Base-by-base conservation (phyloP, 2,329 filamentous ascomycete species). In the Trichoderma koningii region DNA sequence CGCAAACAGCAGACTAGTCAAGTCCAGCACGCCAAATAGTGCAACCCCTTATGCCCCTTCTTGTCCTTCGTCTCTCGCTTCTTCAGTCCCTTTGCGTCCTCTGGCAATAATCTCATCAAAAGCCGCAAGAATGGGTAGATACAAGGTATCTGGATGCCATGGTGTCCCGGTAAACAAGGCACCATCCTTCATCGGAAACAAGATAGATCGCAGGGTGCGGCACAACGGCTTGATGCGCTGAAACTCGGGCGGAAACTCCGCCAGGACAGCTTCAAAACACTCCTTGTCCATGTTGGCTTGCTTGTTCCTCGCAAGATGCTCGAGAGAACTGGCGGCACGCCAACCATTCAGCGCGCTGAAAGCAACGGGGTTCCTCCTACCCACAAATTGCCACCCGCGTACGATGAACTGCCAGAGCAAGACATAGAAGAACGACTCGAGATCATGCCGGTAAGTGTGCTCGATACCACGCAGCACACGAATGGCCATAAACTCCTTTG, bases 191-290 rank as follows among this genome's bases (percentile, higher is more conserved):
- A 67, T 45, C 1, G 66, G 68, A 66, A 71, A 70, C 34, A 70
- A 55, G 57, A 71, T 50, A 26, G 66, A 50, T 26, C 67, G 66
- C n/a, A 70, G 41, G 5, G n/a, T 65, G 61, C 68, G 52, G n/a
- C 68, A 68, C 26, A 71, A 65, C 17, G 66, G 50, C 61, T 69
- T 69, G 17, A 69, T 38, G 26, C 45, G 41, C 53, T 68, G 21
- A 38, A 70, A 67, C 60, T 69, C 66, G 38, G 48, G n/a, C 47
- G 68, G 5, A 55, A 70, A 69, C 48, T 71, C 69, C 14, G 53
- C 47, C 55, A 71, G 41, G 51, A 71, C 65, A 41, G n/a, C 26
- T 17, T 50, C 51, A 67, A 70, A 68, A 7, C 15, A 21, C 14
- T 68, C 30, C 19, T 53, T 47, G 48, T 66, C 61, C 55, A 68